Conservation (phyloP, 371 early-diverging fungal species). For the Rhizopus microsporus region DNA sequence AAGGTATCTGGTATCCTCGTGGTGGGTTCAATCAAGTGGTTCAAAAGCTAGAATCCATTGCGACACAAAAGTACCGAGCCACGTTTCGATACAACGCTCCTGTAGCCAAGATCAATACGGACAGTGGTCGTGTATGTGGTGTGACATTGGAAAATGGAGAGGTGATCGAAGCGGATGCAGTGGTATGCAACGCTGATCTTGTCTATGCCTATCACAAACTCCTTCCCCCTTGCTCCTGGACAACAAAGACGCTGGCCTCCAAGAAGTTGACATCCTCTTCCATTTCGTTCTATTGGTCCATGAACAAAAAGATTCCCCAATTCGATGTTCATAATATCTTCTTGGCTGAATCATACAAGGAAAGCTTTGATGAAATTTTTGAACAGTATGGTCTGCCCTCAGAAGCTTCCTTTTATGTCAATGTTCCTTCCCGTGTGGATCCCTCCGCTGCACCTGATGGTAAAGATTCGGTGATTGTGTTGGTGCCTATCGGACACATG, state of each 20-base stretch:
- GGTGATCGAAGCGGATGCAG: conserved; percentile 56
- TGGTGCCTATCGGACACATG: conserved; percentile 63
- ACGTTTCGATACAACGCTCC: conserved; percentile 47
- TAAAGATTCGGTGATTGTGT: conserved; percentile 57
- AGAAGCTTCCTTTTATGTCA: conserved; percentile 63
- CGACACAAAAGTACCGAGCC: conserved; percentile 50
- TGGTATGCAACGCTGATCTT: conserved; percentile 66
- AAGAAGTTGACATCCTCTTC: conserved; percentile 62
- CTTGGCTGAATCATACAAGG: conserved; percentile 58
- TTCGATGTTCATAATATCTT: conserved; percentile 68
- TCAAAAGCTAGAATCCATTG: conserved; percentile 53
- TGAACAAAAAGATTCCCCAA: conserved; percentile 45
- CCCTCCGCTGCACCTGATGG: conserved; percentile 55
- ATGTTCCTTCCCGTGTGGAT: conserved; percentile 64
- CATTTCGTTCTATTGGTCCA: conserved; percentile 66
- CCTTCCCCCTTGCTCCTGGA: conserved; percentile 54
- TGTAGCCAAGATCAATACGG: conserved; percentile 52
- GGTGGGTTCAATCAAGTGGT: conserved; percentile 67
- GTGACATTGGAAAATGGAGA: conserved; percentile 53
- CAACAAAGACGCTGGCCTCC: conserved; percentile 34
- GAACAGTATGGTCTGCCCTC: conserved; percentile 46
- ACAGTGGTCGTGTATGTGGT: conserved; percentile 43
- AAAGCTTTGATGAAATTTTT: conserved; percentile 65
- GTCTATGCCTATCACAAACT: conserved; percentile 62
- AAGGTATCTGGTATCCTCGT: conserved; percentile 67